Conservation (phyloP, 805 yeast species). For the Ogataea wickerhamii region DNA sequence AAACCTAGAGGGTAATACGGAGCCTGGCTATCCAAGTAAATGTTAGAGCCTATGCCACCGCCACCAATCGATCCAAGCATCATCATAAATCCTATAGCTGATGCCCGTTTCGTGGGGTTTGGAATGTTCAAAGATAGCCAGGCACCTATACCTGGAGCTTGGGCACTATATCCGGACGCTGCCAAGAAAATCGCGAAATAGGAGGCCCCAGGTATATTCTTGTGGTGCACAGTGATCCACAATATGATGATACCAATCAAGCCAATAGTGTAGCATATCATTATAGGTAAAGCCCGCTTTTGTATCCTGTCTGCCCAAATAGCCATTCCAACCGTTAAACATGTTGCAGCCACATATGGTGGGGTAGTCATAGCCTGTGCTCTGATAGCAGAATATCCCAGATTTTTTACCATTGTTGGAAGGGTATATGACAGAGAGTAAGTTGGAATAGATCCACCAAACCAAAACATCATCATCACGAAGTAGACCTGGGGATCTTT, state of each 20-base stretch:
- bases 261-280: conserved; percentile 35
- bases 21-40: conserved; percentile 14
- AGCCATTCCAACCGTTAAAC: conserved; percentile 29
- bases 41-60: conserved; percentile 20
- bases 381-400: conserved; percentile 40
- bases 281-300: conserved; percentile 35
- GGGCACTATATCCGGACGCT: conserved; percentile 36
- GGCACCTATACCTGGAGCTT: conserved; percentile 21
- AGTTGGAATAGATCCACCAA: conserved; percentile 35
- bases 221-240: conserved; percentile 40
- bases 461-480: conserved; percentile 33
- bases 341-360: conserved; percentile 31
- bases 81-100: conserved; percentile 44
- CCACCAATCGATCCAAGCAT: conserved; percentile 34
- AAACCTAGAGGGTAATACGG: conserved; percentile 19
- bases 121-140: conserved; percentile 19
- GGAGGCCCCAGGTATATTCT: conserved; percentile 37
- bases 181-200: conserved; percentile 41
- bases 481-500: conserved; percentile 39
- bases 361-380: conserved; percentile 46
- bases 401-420: conserved; percentile 41
- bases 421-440: conserved; percentile 41
- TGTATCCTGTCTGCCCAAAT: conserved; percentile 30
- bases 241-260: conserved; percentile 37
- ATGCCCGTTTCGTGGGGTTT: conserved; percentile 37